Evolutionary conservation across 345 rosid species (phyloP).

Genomic region (Citrus medica): DNA sequence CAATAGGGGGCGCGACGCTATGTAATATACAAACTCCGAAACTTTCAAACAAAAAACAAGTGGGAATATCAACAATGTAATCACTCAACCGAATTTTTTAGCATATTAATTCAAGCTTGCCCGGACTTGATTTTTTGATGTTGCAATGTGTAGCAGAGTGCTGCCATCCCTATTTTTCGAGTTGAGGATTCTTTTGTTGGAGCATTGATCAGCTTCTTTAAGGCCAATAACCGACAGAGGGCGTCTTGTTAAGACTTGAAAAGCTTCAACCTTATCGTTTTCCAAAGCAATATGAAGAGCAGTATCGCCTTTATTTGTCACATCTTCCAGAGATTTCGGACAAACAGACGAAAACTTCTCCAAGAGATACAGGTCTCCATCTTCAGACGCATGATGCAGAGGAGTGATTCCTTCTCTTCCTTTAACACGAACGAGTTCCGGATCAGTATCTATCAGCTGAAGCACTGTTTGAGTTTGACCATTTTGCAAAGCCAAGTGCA

Average conservation of each 20-base stretch:
- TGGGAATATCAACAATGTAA: too few relatives aligned
- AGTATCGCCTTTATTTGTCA: conserved; percentile 4
- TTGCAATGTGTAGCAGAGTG: conserved; percentile 6
- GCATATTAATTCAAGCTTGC: not conserved
- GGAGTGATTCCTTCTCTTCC: conserved; percentile 22
- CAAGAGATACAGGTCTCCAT: not conserved
- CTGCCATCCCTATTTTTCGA: conserved; percentile 20
- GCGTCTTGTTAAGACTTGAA: not conserved
- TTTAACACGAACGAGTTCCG: conserved; percentile 10
- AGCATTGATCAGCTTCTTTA: not conserved
- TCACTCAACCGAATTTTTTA: too few relatives aligned
- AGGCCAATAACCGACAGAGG: conserved; percentile 1
- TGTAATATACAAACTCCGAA: too few relatives aligned
- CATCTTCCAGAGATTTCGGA: conserved; percentile 21
- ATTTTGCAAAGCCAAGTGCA: conserved; percentile 12
- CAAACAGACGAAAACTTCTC: not conserved
- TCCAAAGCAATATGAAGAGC: conserved; percentile 20
- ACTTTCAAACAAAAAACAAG: too few relatives aligned
- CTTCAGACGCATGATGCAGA: not conserved
- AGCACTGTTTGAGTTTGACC: not conserved
- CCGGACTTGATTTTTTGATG: not conserved
- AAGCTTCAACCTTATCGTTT: conserved; percentile 2
- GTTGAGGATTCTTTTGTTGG: conserved; percentile 4
- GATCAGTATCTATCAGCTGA: not conserved
- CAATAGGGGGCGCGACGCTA: too few relatives aligned